Conservation (phyloP, 164 flowering plant genomes). For the Hamamelis virginiana region DNA sequence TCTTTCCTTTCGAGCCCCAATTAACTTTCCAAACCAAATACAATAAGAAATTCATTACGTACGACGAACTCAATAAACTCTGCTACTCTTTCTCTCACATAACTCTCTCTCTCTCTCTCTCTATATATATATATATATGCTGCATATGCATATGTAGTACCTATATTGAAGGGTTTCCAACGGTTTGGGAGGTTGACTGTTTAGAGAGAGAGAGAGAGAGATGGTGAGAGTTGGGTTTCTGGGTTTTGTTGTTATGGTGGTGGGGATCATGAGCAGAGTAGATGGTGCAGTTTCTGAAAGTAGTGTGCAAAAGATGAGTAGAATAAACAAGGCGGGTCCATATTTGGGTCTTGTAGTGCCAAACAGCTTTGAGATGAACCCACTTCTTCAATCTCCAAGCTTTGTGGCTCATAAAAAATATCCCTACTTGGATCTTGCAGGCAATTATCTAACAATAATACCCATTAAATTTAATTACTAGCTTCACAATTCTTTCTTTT, state of each 20-base stretch:
- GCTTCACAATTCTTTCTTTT: neutral
- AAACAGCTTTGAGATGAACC: conserved; percentile 56
- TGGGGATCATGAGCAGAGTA: neutral
- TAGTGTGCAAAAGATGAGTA: conserved; percentile 14
- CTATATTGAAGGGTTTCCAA: neutral
- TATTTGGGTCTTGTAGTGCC: conserved; percentile 58
- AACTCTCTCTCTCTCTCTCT: no score
- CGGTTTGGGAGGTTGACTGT: neutral
- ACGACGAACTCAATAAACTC: no score
- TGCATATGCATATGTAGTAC: no score
- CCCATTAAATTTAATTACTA: no score
- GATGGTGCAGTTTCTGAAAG: conserved; percentile 15
- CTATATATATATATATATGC: neutral
- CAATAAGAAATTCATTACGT: no score
- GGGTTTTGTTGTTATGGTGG: neutral
- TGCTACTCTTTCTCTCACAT: no score
- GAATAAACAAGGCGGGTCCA: conserved; percentile 47
- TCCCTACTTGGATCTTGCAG: conserved; percentile 51
- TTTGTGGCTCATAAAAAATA: conserved; percentile 25
- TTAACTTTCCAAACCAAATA: no score
- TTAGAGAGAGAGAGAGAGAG: conserved; percentile 7
- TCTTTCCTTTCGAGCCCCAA: neutral
- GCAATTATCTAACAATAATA: conserved; percentile 25
- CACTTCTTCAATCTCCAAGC: conserved; percentile 57
- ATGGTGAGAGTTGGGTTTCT: conserved; percentile 4